phyloP scores from a whole-genome alignment of 1,284 basidiomycete genomes.

The Ganoderma resinaceum region DNA sequence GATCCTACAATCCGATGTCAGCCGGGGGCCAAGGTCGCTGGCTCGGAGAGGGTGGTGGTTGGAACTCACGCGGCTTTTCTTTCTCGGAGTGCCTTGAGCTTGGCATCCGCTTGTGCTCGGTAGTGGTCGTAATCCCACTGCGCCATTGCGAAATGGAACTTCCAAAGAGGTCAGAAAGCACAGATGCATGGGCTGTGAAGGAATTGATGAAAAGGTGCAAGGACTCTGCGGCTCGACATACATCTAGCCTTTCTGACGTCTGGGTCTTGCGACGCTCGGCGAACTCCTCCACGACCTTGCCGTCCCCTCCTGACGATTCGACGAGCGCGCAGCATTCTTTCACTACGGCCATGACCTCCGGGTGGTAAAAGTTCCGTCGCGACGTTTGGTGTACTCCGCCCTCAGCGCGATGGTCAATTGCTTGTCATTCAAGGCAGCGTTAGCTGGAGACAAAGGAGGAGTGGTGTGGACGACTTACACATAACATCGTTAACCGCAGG shows the following conservation, averaged over 20 bases:
- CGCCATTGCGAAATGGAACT: background rate
- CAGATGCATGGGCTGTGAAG: background rate
- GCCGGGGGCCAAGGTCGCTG: background rate
- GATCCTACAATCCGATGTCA: background rate
- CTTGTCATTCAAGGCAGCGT: background rate
- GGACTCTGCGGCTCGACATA: background rate
- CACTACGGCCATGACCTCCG: background rate
- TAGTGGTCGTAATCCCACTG: background rate
- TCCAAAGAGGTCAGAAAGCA: too few relatives aligned
- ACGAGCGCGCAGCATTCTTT: background rate
- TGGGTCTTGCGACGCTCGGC: background rate
- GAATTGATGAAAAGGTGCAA: background rate
- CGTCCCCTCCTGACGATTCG: background rate
- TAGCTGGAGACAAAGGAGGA: background rate
- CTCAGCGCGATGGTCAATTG: background rate
- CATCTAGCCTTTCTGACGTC: background rate
- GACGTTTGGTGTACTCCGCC: background rate
- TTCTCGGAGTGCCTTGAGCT: background rate
- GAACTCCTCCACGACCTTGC: background rate
- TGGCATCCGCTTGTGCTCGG: background rate
- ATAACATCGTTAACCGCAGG: background rate
- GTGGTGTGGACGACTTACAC: background rate
- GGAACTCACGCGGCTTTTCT: background rate
- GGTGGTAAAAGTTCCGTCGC: background rate
- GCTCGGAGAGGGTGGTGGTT: background rate